Evolutionary conservation across 129 eudicot species (phyloP).

Genomic region (Rutidosis leptorrhynchoides): DNA sequence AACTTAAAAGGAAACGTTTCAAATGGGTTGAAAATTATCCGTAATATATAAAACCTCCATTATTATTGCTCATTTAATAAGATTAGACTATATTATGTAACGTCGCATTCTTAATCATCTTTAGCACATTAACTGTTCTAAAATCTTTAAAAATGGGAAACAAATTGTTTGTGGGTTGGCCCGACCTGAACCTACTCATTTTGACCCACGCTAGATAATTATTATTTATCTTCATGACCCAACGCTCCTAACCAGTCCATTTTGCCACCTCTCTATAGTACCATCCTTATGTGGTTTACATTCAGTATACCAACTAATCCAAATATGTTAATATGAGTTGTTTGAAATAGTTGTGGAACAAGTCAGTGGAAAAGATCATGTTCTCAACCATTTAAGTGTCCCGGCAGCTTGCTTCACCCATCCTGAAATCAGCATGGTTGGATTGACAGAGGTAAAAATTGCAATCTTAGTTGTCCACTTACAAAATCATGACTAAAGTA

Average conservation of each 20-base stretch:
- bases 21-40: background rate
- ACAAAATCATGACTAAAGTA: constrained; percentile 10
- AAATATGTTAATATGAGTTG: background rate
- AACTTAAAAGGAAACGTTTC: too few relatives aligned
- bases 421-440: constrained; percentile 99
- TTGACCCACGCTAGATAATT: background rate
- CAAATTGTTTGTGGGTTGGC: background rate
- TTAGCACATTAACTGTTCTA: background rate
- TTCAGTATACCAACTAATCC: background rate
- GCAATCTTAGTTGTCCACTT: background rate
- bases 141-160: background rate
- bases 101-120: background rate
- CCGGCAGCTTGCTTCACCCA: constrained; percentile 99
- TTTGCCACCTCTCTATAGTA: background rate
- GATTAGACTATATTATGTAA: background rate
- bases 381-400: constrained; percentile 82
- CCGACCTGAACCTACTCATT: background rate
- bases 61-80: background rate
- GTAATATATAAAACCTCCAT: background rate
- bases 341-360: constrained; percentile 80
- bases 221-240: background rate
- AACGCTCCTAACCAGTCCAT: background rate
- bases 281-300: background rate
- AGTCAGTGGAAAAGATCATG: constrained; percentile 80
- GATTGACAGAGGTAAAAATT: constrained; percentile 73